phyloP scores from a whole-genome alignment of 1,139 yeast species.

The Lodderomyces jiufengensis region DNA sequence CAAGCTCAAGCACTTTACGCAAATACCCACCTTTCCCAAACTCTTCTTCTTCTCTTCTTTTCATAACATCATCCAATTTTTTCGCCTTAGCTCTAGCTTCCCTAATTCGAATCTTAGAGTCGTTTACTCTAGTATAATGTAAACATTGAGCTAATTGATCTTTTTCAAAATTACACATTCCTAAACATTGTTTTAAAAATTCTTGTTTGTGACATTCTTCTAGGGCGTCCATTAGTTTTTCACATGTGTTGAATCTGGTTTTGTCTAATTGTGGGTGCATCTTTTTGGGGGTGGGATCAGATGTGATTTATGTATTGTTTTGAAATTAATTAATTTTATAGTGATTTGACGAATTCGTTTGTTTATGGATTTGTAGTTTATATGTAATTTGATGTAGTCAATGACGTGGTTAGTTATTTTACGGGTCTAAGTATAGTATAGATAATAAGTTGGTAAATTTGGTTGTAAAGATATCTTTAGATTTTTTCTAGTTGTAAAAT shows the following conservation, averaged over 20 bases:
- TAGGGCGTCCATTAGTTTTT: constrained; percentile 77
- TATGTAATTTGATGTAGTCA: no score
- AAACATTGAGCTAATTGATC: constrained; percentile 76
- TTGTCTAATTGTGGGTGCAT: constrained; percentile 51
- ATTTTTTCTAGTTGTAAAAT: no score
- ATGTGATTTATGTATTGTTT: no score
- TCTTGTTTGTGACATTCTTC: constrained; percentile 84
- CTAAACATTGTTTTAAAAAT: constrained; percentile 70
- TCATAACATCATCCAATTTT: constrained; percentile 52
- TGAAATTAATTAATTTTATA: no score
- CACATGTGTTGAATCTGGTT: constrained; percentile 56
- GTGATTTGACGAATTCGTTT: no score
- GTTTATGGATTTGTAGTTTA: no score
- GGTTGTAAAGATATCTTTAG: no score
- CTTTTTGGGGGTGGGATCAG: neutral
- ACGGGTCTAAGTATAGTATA: no score
- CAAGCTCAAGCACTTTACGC: constrained; percentile 56
- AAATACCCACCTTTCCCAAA: constrained; percentile 76
- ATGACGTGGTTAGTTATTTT: no score
- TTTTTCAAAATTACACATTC: constrained; percentile 81
- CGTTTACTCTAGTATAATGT: constrained; percentile 69
- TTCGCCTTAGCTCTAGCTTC: constrained; percentile 56
- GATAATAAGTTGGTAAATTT: no score
- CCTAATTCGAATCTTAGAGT: constrained; percentile 60
- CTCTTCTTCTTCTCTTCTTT: constrained; percentile 66